These are phyloP conservation scores for Diospyros kaki DNA, from an alignment of 148 eudicot genomes.

Conservation along the genomic window DNA sequence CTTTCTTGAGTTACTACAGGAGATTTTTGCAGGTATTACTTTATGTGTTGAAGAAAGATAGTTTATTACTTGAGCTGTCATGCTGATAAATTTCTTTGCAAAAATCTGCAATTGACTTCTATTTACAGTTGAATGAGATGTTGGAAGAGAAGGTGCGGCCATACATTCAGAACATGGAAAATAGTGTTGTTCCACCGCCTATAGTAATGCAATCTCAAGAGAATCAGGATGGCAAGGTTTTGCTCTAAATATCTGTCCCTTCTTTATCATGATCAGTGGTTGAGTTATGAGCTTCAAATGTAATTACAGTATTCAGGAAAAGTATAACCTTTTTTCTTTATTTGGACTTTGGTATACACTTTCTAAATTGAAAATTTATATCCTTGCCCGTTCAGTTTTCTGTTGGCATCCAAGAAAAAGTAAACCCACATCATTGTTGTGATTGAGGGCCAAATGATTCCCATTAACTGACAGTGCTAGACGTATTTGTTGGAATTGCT, in stretches of 20 bases:
- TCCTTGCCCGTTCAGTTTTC: not conserved
- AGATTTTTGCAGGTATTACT: constrained; percentile 4
- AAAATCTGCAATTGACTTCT: not conserved
- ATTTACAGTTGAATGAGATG: constrained; percentile 63
- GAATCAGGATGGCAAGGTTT: constrained; percentile 39
- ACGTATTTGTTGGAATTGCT: too few species aligned
- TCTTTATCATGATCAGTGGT: not conserved
- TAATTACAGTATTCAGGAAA: not conserved
- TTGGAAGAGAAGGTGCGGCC: constrained; percentile 78
- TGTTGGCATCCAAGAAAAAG: too few species aligned
- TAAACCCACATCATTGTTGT: too few species aligned
- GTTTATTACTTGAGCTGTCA: not conserved
- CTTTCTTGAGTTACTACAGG: not conserved
- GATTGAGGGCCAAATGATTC: too few species aligned
- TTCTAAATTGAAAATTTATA: not conserved
- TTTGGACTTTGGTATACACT: not conserved
- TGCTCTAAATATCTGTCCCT: not conserved
- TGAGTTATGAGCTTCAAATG: not conserved
- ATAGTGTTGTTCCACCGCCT: constrained; percentile 52
- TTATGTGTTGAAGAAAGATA: not conserved
- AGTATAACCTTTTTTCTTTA: not conserved
- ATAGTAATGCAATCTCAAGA: constrained; percentile 46
- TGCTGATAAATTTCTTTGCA: not conserved
- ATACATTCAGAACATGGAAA: constrained; percentile 53
- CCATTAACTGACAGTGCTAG: too few species aligned